Conservation (phyloP, 345 rosid genomes). For the Citrus trifoliata region DNA sequence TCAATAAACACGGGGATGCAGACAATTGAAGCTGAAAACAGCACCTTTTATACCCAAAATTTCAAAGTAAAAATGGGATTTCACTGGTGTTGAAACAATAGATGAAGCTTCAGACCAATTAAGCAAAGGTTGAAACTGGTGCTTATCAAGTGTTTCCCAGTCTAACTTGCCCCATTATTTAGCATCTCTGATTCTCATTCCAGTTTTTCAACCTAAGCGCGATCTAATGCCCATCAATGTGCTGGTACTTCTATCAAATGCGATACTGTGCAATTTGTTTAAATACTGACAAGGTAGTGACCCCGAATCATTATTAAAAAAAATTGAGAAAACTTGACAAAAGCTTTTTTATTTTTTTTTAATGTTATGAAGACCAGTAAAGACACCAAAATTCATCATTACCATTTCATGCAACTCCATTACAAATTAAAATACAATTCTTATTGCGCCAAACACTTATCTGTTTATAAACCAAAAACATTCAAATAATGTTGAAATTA, state of each 20-base stretch:
- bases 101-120: too few species aligned
- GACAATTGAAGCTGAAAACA: not conserved
- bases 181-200: not conserved
- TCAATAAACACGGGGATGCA: too few species aligned
- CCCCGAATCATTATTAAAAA: not conserved
- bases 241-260: not conserved
- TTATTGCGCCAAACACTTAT: not conserved
- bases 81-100: not conserved
- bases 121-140: not conserved
- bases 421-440: not conserved
- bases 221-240: not conserved
- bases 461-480: not conserved
- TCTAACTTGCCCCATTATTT: not conserved
- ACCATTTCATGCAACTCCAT: not conserved
- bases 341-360: not conserved
- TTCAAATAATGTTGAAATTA: not conserved
- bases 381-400: not conserved
- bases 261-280: not conserved
- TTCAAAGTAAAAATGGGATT: not conserved
- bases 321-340: not conserved
- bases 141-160: not conserved
- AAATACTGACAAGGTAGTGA: not conserved
- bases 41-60: not conserved
- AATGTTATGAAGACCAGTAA: not conserved
- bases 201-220: not conserved